Evolutionary conservation across 768 basidiomycete species (phyloP), one percentile per base, ranked within the genome.

Genomic region (Scleroderma citrinum): DNA sequence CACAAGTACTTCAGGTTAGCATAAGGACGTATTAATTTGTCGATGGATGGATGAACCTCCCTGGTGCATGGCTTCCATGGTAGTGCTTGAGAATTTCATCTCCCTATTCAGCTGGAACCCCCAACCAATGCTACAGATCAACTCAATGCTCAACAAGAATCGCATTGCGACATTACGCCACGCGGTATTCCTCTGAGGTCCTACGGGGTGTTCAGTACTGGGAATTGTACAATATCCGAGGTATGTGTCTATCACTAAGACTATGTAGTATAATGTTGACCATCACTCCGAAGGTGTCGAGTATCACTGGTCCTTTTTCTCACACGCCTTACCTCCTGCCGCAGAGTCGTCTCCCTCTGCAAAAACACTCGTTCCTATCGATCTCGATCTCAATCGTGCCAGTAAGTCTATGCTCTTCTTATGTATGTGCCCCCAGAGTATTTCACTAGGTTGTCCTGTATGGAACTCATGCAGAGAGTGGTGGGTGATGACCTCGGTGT

Each of bases 191-290:
- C 66, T 24, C 41, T 54, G 23, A 31, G 38, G 55, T 58, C 38
- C 58, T 90, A 14, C 74, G 68, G 44, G 80, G 80, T 35, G 85
- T 87, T 4, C 74, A 82, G 41, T 82, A 88, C 56, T 90, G 85
- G 85, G 87, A 91, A 55, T 68, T 85, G 21, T 71, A 64, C 10
- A 76, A 74, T 32, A 56, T 89, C 2, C 73, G 82, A 63, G 66
- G 87, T 88, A 46, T 53, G 80, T 51, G 21, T 44, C 23, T n/a
- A n/a, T 17, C 40, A 16, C 42, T 36, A 47, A 31, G 40, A 45
- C 45, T 23, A 35, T 16, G 16, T 7, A 4, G 16, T 42, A 12
- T 42, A 14, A 45, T 50, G 34, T 47, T 2, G 2, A 37, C 26
- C 48, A 42, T 17, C 10, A 41, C 49, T 53, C 40, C 54, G 3